Evolutionary conservation across 805 yeast genomes (phyloP), one percentile per base, ranked within the genome.

Genomic region (Ogataea minuta): DNA sequence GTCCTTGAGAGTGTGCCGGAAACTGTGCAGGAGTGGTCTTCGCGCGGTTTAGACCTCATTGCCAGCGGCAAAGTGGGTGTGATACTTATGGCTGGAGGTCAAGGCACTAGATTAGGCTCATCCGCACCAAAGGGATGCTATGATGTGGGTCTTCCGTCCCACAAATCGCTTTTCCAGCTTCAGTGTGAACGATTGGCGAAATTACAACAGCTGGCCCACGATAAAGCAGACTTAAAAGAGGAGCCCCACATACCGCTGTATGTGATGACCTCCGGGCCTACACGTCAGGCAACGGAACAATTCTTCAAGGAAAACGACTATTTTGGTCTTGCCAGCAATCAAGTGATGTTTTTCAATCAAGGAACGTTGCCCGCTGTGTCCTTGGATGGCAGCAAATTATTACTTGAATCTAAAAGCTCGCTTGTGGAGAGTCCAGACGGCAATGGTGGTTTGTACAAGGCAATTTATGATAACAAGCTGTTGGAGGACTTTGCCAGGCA

Each of bases 11-110:
- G 60, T 29, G 56, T 58, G 2, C 44, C 62, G 3, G 62, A 57
- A 9, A 52, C 59, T 7, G 45, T 59, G 19, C 44, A 56, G 6
- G 42, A 44, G 8, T 63, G 72, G 55, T 47, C 61, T 28, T 48
- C 45, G 4, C 29, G 52, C 10, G 99, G 99, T 10, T 61, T 81
- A 12, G 67, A 77, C 17, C 84, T 91, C 21, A 81, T 93, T 38
- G 62, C 76, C 12, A 61, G 68, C 10, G 82, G 82, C 48, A 77
- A 84, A 54, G 98, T 91, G 16, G 99, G 88, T 23, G 91, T 93
- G 4, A 71, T 93, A 29, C 70, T 93, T 36, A 83, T 93, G 85
- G 97, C 99, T 9, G 99, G 99, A 41, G 99, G 99, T 34, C 99
- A 93, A 63, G 99, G 99, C 23, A 85, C 97, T 6, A 74, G 99